A percentile compares a stretch with the other conserved stretches of the same genome.
These are phyloP conservation scores for Coniella lustricola DNA, from an alignment of 2,329 filamentous ascomycete species.

Conservation along the genomic window DNA sequence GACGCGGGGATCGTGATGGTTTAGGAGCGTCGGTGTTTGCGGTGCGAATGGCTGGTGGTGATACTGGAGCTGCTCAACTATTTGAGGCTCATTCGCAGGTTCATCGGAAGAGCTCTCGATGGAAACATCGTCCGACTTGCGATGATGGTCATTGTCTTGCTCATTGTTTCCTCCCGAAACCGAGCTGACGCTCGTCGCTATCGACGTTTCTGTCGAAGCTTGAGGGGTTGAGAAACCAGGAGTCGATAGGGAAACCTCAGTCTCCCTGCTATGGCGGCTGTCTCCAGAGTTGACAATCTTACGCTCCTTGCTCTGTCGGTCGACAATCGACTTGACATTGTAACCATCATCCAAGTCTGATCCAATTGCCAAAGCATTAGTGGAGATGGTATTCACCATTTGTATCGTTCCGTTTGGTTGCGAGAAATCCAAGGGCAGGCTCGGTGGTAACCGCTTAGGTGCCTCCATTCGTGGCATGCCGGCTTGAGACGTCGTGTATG, in stretches of 20 bases:
- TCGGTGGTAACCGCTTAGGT: constrained; percentile 33
- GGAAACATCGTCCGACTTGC: constrained; percentile 36
- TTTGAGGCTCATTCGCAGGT: constrained; percentile 31
- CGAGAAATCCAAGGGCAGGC: constrained; percentile 19
- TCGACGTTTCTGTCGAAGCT: constrained; percentile 44
- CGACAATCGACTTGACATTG: background rate
- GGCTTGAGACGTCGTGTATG: constrained; percentile 20
- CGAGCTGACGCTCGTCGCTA: constrained; percentile 50
- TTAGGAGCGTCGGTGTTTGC: constrained; percentile 33
- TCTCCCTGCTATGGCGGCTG: constrained; percentile 46
- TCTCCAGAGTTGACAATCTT: constrained; percentile 29
- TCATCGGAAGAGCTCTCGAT: constrained; percentile 45
- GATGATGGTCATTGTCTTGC: constrained; percentile 32
- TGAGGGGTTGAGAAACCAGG: constrained; percentile 42
- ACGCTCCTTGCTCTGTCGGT: constrained; percentile 23
- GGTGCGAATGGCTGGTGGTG: constrained; percentile 45
- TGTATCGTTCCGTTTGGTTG: constrained; percentile 11
- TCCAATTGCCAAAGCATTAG: constrained; percentile 1
- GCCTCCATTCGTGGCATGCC: constrained; percentile 27
- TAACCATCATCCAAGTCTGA: constrained; percentile 22
- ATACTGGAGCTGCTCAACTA: constrained; percentile 54
- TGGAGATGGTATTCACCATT: constrained; percentile 3
- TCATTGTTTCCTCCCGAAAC: constrained; percentile 43
- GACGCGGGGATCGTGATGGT: constrained; percentile 34
- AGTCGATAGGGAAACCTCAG: constrained; percentile 43